Evolutionary conservation across 2,329 filamentous ascomycete genomes (phyloP), one percentile per base, ranked within the genome.

Genomic region (Arthrobotrys musiformis): DNA sequence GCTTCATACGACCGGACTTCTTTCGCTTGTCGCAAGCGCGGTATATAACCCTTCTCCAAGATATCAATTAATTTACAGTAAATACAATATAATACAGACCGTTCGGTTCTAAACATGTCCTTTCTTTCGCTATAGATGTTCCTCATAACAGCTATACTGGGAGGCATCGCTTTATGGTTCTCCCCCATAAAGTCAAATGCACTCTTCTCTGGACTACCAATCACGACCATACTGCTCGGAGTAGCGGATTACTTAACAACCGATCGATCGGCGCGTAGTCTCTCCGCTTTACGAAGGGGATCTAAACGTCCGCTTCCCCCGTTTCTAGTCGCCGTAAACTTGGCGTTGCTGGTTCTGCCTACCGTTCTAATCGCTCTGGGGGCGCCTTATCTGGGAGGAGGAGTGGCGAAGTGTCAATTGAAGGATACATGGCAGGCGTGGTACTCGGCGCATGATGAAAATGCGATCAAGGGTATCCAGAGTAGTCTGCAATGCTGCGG

Each of bases 401-500:
- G n/a, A 7, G 40, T 4, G 5, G 4, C n/a, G 15, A 42, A 22
- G 17, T 77, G 73, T 33, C 46, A 50, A 15, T 40, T 77, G 0
- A 8, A 40, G 19, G 17, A 67, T 13, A 42, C 42, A 0, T 77
- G 73, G 73, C 37, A 62, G 24, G 8, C 15, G n/a, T 77, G 73
- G 73, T 77, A 54, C 19, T 67, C 58, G 1, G 48, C 48, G 0
- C n/a, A 70, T 1, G 17, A 70, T 40, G 24, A 17, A 15, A 9
- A 33, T 9, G 58, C 60, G 8, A 62, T 77, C 2, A 61, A 61
- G 22, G 50, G 35, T 6, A 17, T 77, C 2, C 73, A 77, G 17
- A 61, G 66, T n/a, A 15, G 30, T 4, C 26, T 77, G 13, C 22
- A 54, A 13, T 77, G 73, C 35, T 77, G 73, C 19, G 73, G 73